These are phyloP conservation scores for Tuber microsphaerosporum DNA, from an alignment of 495 filamentous ascomycete species.

Conservation along the genomic window DNA sequence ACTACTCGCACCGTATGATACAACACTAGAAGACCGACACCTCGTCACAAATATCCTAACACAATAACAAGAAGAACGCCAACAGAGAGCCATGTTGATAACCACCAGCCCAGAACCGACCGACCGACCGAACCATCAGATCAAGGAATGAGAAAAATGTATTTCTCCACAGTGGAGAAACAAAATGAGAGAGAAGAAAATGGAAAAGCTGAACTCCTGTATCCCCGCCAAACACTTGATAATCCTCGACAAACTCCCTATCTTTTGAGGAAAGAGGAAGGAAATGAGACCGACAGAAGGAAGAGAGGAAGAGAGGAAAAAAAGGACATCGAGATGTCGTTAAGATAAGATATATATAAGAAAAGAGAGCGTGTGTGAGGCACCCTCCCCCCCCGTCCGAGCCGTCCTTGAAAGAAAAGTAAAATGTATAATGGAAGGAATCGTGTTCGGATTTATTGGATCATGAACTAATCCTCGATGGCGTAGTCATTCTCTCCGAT, in stretches of 20 bases:
- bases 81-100: background rate
- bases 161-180: conserved; percentile 2
- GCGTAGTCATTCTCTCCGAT: conserved; percentile 42
- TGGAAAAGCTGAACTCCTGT: conserved; percentile 36
- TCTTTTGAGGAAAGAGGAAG: background rate
- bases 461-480: conserved; percentile 38
- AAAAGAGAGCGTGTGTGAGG: conserved; percentile 13
- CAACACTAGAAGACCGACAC: background rate
- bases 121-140: background rate
- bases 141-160: background rate
- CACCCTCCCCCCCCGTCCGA: conserved; percentile 13
- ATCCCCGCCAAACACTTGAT: conserved; percentile 21
- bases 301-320: background rate
- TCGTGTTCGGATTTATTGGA: conserved; percentile 3
- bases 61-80: background rate
- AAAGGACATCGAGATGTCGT: conserved; percentile 11
- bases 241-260: conserved; percentile 27
- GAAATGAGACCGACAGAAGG: background rate
- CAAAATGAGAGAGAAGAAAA: conserved; percentile 10
- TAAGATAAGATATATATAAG: conserved; percentile 24
- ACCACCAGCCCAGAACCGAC: background rate
- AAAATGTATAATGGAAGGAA: conserved; percentile 1
- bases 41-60: background rate
- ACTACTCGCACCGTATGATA: background rate
- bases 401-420: conserved; percentile 16